Conservation (phyloP, 2,329 filamentous ascomycete species). For the Pseudovirgaria hyperparasitica region DNA sequence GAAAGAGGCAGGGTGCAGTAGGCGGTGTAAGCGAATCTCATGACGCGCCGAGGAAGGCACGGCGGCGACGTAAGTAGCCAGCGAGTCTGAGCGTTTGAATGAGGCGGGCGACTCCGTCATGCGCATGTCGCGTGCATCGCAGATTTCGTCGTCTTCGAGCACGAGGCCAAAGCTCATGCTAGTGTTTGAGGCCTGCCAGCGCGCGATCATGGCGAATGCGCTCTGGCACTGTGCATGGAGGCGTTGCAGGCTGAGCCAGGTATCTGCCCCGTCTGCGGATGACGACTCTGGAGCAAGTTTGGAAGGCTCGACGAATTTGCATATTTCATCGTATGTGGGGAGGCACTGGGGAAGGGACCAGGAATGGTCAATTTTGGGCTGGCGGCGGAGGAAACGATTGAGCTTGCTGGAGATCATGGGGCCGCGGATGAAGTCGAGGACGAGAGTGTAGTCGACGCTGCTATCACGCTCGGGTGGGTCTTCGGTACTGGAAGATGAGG, state of each 20-base stretch:
- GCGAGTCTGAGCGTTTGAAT: constrained; percentile 1
- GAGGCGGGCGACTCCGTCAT: constrained; percentile 33
- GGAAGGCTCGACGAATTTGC: constrained; percentile 21
- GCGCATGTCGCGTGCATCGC: constrained; percentile 36
- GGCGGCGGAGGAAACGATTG: constrained; percentile 39
- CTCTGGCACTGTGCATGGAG: constrained; percentile 19
- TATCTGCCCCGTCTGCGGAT: constrained; percentile 21
- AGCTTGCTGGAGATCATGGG: constrained; percentile 56
- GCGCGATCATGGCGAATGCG: constrained; percentile 25
- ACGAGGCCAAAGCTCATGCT: constrained; percentile 54
- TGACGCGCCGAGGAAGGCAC: constrained; percentile 2
- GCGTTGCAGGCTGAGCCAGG: constrained; percentile 25
- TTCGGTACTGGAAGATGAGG: constrained; percentile 46
- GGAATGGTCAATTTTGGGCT: constrained; percentile 4
- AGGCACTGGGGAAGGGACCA: too few relatives aligned
- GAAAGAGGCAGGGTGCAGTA: constrained; percentile 27
- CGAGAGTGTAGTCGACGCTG: constrained; percentile 57
- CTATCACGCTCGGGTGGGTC: constrained; percentile 70
- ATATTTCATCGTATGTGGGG: constrained; percentile 17
- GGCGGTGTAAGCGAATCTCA: constrained; percentile 17
- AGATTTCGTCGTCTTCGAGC: constrained; percentile 28
- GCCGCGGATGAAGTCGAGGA: constrained; percentile 65
- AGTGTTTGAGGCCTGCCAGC: constrained; percentile 39
- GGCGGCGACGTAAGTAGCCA: constrained; percentile 6
- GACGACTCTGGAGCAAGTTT: constrained; percentile 35